Evolutionary conservation across 179 eudicot genomes (phyloP).

Genomic region (Pouteria campechiana): DNA sequence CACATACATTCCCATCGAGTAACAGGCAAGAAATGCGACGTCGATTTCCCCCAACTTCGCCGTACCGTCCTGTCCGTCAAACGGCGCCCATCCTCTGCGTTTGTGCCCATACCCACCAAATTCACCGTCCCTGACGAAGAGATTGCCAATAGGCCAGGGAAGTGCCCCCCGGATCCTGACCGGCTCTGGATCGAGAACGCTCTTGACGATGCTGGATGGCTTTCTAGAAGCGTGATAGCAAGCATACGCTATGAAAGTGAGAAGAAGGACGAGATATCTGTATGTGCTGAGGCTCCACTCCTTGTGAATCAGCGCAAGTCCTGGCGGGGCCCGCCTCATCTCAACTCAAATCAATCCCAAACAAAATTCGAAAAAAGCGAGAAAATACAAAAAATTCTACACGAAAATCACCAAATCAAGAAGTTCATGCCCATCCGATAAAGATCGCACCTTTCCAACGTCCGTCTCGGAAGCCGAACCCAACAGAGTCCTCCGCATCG

Average conservation of each 20-base stretch:
- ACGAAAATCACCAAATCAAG: no score
- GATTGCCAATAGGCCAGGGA: slow-evolving; percentile 73
- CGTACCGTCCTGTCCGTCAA: slow-evolving; percentile 58
- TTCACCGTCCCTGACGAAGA: slow-evolving; percentile 29
- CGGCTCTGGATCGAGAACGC: slow-evolving; percentile 65
- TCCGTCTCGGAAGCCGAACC: no score
- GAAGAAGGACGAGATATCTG: slow-evolving; percentile 49
- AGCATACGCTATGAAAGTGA: slow-evolving; percentile 78
- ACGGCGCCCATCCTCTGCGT: slow-evolving; percentile 72
- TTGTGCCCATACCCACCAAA: slow-evolving; percentile 1
- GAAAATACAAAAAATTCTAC: no score
- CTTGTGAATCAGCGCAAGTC: slow-evolving; percentile 49
- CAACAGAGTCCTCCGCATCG: no score
- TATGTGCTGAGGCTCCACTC: slow-evolving; percentile 72
- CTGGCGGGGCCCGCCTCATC: slow-evolving; percentile 54
- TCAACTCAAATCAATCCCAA: no score
- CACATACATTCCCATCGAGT: slow-evolving; percentile 80
- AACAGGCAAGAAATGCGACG: slow-evolving; percentile 77
- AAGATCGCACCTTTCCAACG: no score
- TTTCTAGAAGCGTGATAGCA: slow-evolving; percentile 93
- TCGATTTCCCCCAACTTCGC: slow-evolving; percentile 80
- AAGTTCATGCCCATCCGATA: no score
- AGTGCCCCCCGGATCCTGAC: not conserved
- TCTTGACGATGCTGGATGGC: slow-evolving; percentile 90
- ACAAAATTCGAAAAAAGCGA: no score